phyloP scores from a whole-genome alignment of 2,329 filamentous ascomycete genomes.

The Leptographium lundbergii region DNA sequence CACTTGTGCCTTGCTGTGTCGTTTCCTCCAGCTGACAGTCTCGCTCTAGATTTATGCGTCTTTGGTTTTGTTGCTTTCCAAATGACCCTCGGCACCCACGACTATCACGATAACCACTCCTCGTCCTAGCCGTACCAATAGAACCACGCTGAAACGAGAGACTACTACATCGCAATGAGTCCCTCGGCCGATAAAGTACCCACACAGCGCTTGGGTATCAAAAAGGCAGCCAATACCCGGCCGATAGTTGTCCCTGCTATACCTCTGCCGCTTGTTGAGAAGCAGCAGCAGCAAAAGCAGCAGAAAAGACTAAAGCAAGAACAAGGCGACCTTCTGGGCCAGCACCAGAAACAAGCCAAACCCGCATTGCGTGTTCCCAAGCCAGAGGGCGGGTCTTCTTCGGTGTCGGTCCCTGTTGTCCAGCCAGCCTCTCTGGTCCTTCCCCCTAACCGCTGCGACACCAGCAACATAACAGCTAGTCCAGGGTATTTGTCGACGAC shows the following conservation, averaged over 20 bases:
- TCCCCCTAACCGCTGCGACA: too few species aligned
- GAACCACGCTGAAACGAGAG: background rate
- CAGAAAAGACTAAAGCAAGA: background rate
- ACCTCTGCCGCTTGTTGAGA: constrained; percentile 10
- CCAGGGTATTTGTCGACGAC: background rate
- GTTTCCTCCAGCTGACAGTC: background rate
- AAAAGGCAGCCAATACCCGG: constrained; percentile 4
- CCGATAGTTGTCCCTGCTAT: constrained; percentile 9
- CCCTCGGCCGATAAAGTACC: constrained; percentile 4
- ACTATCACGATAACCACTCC: background rate
- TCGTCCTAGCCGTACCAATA: background rate
- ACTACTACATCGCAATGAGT: constrained; percentile 2
- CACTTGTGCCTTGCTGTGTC: background rate
- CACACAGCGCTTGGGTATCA: constrained; percentile 1
- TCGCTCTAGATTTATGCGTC: background rate
- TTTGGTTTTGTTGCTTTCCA: background rate
- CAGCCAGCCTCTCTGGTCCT: background rate
- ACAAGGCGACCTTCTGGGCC: background rate
- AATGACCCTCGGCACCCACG: background rate
- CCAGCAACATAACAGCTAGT: background rate
- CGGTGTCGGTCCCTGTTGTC: background rate
- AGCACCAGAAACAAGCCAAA: constrained; percentile 1
- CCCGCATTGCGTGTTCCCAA: background rate
- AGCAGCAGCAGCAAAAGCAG: constrained; percentile 9
- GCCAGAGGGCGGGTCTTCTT: background rate